phyloP scores from a whole-genome alignment of 176 grass and related monocot genomes.

The Rhynchospora tenuis region DNA sequence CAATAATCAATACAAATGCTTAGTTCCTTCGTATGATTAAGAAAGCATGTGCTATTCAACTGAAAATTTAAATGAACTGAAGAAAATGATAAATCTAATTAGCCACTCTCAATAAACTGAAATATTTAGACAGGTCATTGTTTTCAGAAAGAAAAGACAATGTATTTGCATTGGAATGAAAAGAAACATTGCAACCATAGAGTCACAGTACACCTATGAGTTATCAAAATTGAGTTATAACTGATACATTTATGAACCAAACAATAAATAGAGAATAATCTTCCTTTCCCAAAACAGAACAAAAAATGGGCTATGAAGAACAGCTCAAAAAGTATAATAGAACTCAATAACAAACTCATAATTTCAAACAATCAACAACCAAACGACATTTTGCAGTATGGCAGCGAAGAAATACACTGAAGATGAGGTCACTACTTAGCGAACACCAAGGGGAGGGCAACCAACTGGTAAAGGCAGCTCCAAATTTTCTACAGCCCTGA shows the following conservation, averaged over 20 bases:
- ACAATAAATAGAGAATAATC: background rate
- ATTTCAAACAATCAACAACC: background rate
- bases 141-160: background rate
- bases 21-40: background rate
- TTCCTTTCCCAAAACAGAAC: background rate
- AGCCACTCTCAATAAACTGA: background rate
- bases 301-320: background rate
- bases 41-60: background rate
- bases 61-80: background rate
- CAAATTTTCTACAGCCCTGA: conserved; percentile 77
- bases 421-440: conserved; percentile 4
- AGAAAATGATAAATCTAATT: background rate
- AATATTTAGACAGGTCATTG: background rate
- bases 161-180: background rate
- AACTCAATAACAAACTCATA: background rate
- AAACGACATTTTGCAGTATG: background rate
- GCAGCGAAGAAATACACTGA: background rate
- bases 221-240: background rate
- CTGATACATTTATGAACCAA: background rate
- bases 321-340: background rate
- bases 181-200: background rate
- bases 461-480: conserved; percentile 60
- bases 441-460: conserved; percentile 56
- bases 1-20: background rate
- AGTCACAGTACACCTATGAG: background rate